These are phyloP conservation scores for Wallacemonas sp. DNA, from an alignment of 208 protist genomes.

Conservation along the genomic window DNA sequence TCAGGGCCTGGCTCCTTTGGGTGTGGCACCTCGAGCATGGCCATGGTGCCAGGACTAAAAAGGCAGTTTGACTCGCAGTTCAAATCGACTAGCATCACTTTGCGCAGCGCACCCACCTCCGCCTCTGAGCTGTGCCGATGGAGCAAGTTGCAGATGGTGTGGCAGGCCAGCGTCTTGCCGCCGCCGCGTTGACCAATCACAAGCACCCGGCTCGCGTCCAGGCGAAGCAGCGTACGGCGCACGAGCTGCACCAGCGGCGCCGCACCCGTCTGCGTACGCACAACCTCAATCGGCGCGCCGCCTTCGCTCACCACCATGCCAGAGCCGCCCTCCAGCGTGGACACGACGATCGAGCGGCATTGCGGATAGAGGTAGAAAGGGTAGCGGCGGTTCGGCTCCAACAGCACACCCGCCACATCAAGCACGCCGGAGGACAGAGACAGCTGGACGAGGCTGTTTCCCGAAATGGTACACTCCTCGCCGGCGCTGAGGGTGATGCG, in stretches of 20 bases:
- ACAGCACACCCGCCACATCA: slow-evolving; percentile 63
- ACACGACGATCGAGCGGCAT: slow-evolving; percentile 42
- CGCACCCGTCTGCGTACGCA: slow-evolving; percentile 30
- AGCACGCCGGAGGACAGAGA: slow-evolving; percentile 67
- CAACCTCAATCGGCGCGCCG: slow-evolving; percentile 36
- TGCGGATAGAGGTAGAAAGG: slow-evolving; percentile 47
- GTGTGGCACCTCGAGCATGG: slow-evolving; percentile 33
- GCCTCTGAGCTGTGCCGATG: slow-evolving; percentile 18
- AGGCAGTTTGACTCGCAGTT: slow-evolving; percentile 75
- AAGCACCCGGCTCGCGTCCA: slow-evolving; percentile 40
- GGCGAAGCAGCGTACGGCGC: slow-evolving; percentile 40
- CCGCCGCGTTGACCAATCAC: slow-evolving; percentile 56
- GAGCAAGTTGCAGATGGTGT: slow-evolving; percentile 77
- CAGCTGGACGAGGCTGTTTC: slow-evolving; percentile 45
- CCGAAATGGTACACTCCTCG: slow-evolving; percentile 70
- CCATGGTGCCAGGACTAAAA: slow-evolving; percentile 67
- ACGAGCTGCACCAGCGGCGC: slow-evolving; percentile 62
- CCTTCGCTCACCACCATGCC: slow-evolving; percentile 37
- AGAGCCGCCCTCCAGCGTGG: slow-evolving; percentile 75
- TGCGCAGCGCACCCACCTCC: slow-evolving; percentile 7
- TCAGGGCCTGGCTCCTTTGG: neutral
- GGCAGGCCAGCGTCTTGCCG: slow-evolving; percentile 71
- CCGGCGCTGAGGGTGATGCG: slow-evolving; percentile 69
- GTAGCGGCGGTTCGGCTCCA: slow-evolving; percentile 51
- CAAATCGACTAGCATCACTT: slow-evolving; percentile 59